These are phyloP conservation scores for California macrophylla DNA, from an alignment of 441 rosid genomes.

Conservation along the genomic window DNA sequence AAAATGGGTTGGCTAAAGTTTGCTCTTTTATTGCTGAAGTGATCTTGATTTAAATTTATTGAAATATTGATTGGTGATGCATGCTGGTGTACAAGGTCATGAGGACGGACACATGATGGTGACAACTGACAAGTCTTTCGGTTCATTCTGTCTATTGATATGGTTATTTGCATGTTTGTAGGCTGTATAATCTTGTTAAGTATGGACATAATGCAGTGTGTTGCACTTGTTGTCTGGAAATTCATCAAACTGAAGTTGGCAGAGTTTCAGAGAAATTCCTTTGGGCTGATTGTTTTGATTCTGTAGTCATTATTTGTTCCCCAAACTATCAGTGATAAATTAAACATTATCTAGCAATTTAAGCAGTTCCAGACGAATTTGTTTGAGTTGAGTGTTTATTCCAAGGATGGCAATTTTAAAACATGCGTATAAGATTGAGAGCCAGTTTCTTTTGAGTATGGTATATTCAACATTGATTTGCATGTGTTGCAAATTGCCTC, in stretches of 20 bases:
- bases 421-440: not conserved
- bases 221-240: not conserved
- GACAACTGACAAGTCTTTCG: not conserved
- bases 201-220: not conserved
- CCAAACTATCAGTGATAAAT: not conserved
- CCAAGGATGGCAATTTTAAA: not conserved
- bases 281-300: not conserved
- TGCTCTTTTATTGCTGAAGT: not conserved
- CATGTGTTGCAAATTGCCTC: not conserved
- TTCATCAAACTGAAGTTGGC: not conserved
- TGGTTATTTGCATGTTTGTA: not conserved
- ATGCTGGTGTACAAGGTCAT: not conserved
- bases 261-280: not conserved
- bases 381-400: not conserved
- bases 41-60: not conserved
- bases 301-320: not conserved
- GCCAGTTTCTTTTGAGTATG: not conserved
- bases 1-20: not conserved
- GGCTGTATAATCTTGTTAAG: not conserved
- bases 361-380: not conserved
- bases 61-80: not conserved
- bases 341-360: not conserved
- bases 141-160: not conserved
- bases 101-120: not conserved
- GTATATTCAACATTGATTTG: not conserved